Conservation (phyloP, 2,329 filamentous ascomycete genomes). For the Xylariaceae sp. region DNA sequence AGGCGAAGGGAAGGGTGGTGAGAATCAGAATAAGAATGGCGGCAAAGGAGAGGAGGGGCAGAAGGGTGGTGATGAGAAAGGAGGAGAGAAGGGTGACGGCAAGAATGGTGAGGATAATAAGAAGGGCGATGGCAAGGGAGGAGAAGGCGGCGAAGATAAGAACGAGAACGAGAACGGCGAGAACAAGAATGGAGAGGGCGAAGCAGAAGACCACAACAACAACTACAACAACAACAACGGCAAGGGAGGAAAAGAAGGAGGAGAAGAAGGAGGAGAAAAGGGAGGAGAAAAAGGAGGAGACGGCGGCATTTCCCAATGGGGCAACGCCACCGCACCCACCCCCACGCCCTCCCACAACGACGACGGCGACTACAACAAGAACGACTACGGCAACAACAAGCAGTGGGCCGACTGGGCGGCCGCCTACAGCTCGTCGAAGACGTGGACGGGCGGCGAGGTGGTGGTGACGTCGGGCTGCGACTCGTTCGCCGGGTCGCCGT, state of each 20-base stretch:
- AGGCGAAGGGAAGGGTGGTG: background rate
- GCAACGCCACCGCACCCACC: slow-evolving; percentile 8
- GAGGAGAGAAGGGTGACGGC: no score
- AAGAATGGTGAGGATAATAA: background rate
- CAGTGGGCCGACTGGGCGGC: slow-evolving; percentile 31
- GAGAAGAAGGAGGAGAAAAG: no score
- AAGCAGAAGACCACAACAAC: no score
- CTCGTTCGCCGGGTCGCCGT: slow-evolving; percentile 36
- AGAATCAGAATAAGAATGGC: background rate
- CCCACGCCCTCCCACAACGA: background rate
- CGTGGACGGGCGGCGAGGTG: slow-evolving; percentile 35
- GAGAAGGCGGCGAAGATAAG: no score
- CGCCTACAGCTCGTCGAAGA: slow-evolving; percentile 26
- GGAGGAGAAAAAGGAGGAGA: no score
- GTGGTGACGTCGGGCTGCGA: slow-evolving; percentile 41
- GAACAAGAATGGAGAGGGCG: no score
- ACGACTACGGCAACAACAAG: slow-evolving; percentile 17
- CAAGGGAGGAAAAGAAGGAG: no score
- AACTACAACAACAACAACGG: no score
- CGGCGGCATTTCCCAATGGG: slow-evolving; percentile 5
- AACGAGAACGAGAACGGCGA: no score
- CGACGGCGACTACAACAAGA: no score
- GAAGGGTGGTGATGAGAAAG: no score
- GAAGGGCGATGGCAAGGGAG: no score
- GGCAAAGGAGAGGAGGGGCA: background rate